Conservation (phyloP, 495 filamentous ascomycete genomes). For the Hapsidospora chrysogenum region DNA sequence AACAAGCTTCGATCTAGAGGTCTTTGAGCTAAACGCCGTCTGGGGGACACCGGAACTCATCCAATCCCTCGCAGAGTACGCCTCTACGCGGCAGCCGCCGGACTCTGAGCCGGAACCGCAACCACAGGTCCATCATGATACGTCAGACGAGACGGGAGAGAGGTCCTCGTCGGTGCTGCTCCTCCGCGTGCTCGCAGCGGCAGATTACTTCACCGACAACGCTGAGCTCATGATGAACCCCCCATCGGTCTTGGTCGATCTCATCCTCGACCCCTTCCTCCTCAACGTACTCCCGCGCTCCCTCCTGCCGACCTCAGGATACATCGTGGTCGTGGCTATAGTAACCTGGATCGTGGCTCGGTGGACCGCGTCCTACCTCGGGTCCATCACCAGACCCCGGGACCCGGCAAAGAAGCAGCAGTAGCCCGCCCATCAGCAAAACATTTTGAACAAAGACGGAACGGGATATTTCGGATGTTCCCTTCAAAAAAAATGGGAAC, state of each 20-base stretch:
- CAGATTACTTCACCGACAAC: conserved; percentile 70
- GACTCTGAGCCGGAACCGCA: conserved; percentile 2
- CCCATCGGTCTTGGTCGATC: conserved; percentile 60
- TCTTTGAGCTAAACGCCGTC: conserved; percentile 39
- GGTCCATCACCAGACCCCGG: too few species aligned
- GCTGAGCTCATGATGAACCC: conserved; percentile 57
- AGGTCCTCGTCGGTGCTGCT: conserved; percentile 46
- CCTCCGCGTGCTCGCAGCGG: conserved; percentile 56
- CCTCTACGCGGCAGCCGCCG: conserved; percentile 28
- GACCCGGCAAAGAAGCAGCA: too few species aligned
- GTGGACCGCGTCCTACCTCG: too few species aligned
- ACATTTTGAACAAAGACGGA: too few species aligned
- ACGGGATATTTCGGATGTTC: too few species aligned
- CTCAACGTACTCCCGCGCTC: conserved; percentile 56
- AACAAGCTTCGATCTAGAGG: conserved; percentile 56
- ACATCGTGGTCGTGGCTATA: conserved; percentile 38
- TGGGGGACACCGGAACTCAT: conserved; percentile 44
- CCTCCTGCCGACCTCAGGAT: conserved; percentile 46
- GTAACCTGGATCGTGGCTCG: conserved; percentile 28
- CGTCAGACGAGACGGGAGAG: conserved; percentile 4
- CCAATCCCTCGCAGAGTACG: conserved; percentile 45
- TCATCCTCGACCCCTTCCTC: conserved; percentile 80
- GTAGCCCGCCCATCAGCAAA: too few species aligned
- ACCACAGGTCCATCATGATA: conserved; percentile 1
- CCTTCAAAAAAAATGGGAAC: too few species aligned